A percentile compares a stretch with the other conserved stretches of the same genome.
phyloP scores from a whole-genome alignment of 192 early-diverging fungal species.

The Diversispora eburnea region DNA sequence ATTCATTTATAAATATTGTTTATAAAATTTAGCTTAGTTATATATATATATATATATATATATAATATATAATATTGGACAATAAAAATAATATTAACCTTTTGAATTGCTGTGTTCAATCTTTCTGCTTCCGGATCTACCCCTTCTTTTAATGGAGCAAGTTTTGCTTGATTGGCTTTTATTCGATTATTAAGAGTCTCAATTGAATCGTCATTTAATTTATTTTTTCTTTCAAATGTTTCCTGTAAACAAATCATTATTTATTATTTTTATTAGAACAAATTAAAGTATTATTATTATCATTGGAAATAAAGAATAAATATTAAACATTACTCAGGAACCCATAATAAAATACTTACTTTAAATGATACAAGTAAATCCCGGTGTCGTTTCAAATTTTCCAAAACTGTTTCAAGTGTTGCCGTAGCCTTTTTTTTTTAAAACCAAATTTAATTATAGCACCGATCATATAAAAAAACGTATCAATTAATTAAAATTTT shows the following conservation, averaged over 20 bases:
- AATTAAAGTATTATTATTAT: too few species aligned
- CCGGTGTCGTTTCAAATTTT: slow-evolving; percentile 61
- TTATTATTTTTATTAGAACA: too few species aligned
- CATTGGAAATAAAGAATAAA: slow-evolving; percentile 17
- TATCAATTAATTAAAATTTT: slow-evolving; percentile 27
- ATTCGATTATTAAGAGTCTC: slow-evolving; percentile 59
- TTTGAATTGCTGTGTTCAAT: slow-evolving; percentile 32
- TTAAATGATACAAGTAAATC: slow-evolving; percentile 58
- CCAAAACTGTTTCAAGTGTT: slow-evolving; percentile 51
- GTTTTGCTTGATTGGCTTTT: slow-evolving; percentile 42
- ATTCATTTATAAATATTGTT: too few species aligned
- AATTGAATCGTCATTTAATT: slow-evolving; percentile 40
- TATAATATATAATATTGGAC: neutral
- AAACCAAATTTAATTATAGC: too few species aligned
- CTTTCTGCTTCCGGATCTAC: slow-evolving; percentile 41
- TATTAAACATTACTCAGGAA: neutral
- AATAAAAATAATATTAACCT: slow-evolving; percentile 33
- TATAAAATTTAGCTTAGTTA: neutral
- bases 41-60: neutral
- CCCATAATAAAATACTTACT: slow-evolving; percentile 29
- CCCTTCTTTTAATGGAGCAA: slow-evolving; percentile 16
- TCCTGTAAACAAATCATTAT: slow-evolving; percentile 37
- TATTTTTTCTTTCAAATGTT: slow-evolving; percentile 55
- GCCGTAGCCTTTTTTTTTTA: slow-evolving; percentile 29
- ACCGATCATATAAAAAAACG: too few species aligned